These are phyloP conservation scores for Lodderomyces orthopsilosis DNA, from an alignment of 1,139 yeast genomes.

Conservation along the genomic window DNA sequence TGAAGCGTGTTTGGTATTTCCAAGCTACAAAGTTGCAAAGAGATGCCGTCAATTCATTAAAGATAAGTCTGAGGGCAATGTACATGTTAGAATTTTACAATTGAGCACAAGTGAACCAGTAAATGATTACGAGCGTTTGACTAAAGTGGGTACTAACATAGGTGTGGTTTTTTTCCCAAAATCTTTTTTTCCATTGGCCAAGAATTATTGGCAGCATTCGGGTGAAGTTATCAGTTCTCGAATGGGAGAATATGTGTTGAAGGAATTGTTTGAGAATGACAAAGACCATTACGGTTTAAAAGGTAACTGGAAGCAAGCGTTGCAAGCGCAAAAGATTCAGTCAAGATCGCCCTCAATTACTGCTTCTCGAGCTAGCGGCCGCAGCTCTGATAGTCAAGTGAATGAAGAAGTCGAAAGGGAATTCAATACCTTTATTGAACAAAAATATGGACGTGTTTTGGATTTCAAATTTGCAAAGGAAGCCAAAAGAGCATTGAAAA, in stretches of 20 bases:
- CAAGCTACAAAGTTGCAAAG: conserved; percentile 75
- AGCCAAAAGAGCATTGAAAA: conserved; percentile 71
- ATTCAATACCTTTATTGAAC: conserved; percentile 72
- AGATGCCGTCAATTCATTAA: conserved; percentile 79
- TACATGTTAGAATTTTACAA: conserved; percentile 66
- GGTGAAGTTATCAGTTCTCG: conserved; percentile 95
- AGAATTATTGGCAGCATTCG: conserved; percentile 92
- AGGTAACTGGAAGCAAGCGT: conserved; percentile 30
- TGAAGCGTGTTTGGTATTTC: conserved; percentile 72
- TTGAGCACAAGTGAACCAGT: conserved; percentile 71
- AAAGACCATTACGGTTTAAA: not conserved
- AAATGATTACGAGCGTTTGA: conserved; percentile 55
- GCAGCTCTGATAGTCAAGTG: conserved; percentile 12
- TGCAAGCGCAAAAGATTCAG: conserved; percentile 40
- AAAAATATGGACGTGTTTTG: conserved; percentile 84
- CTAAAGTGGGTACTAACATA: conserved; percentile 61
- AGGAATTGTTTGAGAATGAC: conserved; percentile 49
- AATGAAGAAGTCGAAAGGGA: conserved; percentile 47
- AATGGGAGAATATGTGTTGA: conserved; percentile 77
- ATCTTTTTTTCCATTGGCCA: conserved; percentile 58
- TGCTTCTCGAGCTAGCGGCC: conserved; percentile 18
- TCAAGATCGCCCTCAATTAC: conserved; percentile 32
- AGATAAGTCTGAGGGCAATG: conserved; percentile 26
- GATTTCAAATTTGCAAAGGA: conserved; percentile 72
- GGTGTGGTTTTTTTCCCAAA: conserved; percentile 76